Evolutionary conservation across 2,329 filamentous ascomycete genomes (phyloP).

Genomic region (Lecanicillium sp.): DNA sequence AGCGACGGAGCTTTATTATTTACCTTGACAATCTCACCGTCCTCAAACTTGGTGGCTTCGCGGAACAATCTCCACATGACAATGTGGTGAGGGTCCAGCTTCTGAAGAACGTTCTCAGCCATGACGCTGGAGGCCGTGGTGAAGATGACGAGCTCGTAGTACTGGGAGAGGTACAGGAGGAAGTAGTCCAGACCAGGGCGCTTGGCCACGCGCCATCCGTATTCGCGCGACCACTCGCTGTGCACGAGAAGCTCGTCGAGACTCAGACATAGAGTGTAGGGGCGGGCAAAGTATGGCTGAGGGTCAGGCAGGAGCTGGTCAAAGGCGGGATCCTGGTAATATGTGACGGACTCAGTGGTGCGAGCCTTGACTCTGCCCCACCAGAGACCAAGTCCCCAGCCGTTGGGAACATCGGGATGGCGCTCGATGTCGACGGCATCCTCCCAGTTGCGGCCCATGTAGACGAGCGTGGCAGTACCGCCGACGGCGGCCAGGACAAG

Average conservation of each 20-base stretch:
- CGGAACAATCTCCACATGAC: conserved; percentile 93
- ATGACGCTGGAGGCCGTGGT: conserved; percentile 79
- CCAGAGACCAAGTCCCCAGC: conserved; percentile 70
- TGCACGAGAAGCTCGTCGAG: conserved; percentile 92
- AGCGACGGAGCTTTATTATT: neutral
- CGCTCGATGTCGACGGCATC: conserved; percentile 65
- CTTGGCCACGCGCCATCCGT: conserved; percentile 94
- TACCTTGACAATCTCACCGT: conserved; percentile 95
- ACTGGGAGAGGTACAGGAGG: conserved; percentile 90
- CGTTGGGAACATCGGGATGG: conserved; percentile 69
- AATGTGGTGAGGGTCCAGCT: conserved; percentile 91
- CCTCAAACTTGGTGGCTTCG: conserved; percentile 95
- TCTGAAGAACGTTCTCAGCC: conserved; percentile 82
- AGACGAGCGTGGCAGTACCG: conserved; percentile 55
- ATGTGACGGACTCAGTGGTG: conserved; percentile 68
- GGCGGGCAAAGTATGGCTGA: conserved; percentile 72
- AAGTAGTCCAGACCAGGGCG: conserved; percentile 96
- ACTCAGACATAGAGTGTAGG: conserved; percentile 88
- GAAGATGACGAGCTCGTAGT: conserved; percentile 96
- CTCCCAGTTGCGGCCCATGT: conserved; percentile 85
- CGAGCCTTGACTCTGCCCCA: conserved; percentile 76
- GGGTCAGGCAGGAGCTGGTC: conserved; percentile 83
- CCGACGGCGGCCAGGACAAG: conserved; percentile 56
- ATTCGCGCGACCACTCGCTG: conserved; percentile 88
- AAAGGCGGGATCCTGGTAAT: conserved; percentile 95